Percentiles rank a stretch among this genome's conserved stretches.
Evolutionary conservation across 2,329 filamentous ascomycete genomes (phyloP).

Genomic region (Aspergillus puulaauensis): DNA sequence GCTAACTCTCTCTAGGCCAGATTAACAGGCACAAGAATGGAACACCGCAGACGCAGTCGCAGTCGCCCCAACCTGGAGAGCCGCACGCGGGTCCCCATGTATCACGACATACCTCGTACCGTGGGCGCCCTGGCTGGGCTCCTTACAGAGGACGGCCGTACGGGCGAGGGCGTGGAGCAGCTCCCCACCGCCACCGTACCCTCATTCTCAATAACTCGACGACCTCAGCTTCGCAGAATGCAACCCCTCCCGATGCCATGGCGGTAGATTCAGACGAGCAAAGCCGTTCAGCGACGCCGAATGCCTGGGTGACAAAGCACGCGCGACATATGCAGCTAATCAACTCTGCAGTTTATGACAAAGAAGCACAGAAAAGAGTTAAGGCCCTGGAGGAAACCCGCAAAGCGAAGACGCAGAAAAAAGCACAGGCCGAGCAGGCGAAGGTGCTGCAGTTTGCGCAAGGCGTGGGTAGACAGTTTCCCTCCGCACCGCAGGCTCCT

Average conservation of each 20-base stretch:
- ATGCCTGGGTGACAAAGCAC: constrained; percentile 68
- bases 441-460: constrained; percentile 43
- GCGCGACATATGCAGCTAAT: constrained; percentile 81
- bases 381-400: constrained; percentile 72
- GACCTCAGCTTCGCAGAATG: constrained; percentile 20
- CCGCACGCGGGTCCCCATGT: constrained; percentile 24
- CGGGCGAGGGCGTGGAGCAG: constrained; percentile 33
- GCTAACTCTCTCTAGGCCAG: constrained; percentile 55
- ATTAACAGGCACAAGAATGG: constrained; percentile 78
- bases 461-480: constrained; percentile 24
- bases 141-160: constrained; percentile 45
- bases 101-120: constrained; percentile 29
- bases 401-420: constrained; percentile 51
- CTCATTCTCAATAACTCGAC: constrained; percentile 62
- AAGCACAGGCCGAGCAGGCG: constrained; percentile 52
- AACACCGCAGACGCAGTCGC: constrained; percentile 19
- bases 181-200: constrained; percentile 56
- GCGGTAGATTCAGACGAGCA: constrained; percentile 31
- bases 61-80: constrained; percentile 22
- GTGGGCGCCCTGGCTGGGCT: constrained; percentile 39
- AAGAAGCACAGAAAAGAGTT: constrained; percentile 66
- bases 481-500: constrained; percentile 22
- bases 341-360: constrained; percentile 75
- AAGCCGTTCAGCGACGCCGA: constrained; percentile 27
- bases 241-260: constrained; percentile 25